Evolutionary conservation across 1,284 basidiomycete genomes (phyloP).

Genomic region (Trichosporon sp.): DNA sequence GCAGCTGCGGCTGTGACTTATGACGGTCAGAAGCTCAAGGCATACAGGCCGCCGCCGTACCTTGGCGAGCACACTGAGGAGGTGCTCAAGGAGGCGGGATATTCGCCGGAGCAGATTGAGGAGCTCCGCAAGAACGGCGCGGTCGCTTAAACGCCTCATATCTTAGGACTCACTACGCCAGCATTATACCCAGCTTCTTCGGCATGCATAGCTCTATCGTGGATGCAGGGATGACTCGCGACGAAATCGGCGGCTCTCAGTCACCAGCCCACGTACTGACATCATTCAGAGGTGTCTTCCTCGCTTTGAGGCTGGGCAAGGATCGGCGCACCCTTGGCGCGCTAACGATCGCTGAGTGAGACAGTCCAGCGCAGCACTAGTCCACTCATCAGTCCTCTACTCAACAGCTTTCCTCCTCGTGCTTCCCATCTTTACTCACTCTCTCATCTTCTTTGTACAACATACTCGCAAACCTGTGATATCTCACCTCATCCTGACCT

Average conservation of each 20-base stretch:
- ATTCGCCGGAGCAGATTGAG: conserved; percentile 59
- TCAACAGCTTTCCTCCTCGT: neutral
- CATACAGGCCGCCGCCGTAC: conserved; percentile 72
- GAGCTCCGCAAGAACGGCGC: conserved; percentile 54
- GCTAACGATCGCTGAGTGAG: neutral
- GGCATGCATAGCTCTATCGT: conserved; percentile 8
- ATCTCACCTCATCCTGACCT: neutral
- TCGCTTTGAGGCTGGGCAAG: neutral
- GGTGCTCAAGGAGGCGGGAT: conserved; percentile 69
- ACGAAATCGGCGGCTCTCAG: no score
- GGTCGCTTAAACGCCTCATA: conserved; percentile 8
- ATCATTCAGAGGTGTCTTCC: neutral
- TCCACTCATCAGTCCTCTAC: neutral
- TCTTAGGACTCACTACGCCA: neutral
- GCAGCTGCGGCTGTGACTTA: conserved; percentile 81
- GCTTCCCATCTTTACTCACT: neutral
- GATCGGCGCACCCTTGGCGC: neutral
- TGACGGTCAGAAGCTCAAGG: conserved; percentile 63
- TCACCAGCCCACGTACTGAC: no score
- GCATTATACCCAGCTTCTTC: neutral
- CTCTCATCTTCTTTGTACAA: neutral
- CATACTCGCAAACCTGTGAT: neutral
- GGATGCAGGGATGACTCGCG: no score
- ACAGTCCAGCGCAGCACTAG: neutral
- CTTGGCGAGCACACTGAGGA: conserved; percentile 75